These are phyloP conservation scores for Hypoxylon sp. DNA, from an alignment of 2,329 filamentous ascomycete genomes.

Conservation along the genomic window DNA sequence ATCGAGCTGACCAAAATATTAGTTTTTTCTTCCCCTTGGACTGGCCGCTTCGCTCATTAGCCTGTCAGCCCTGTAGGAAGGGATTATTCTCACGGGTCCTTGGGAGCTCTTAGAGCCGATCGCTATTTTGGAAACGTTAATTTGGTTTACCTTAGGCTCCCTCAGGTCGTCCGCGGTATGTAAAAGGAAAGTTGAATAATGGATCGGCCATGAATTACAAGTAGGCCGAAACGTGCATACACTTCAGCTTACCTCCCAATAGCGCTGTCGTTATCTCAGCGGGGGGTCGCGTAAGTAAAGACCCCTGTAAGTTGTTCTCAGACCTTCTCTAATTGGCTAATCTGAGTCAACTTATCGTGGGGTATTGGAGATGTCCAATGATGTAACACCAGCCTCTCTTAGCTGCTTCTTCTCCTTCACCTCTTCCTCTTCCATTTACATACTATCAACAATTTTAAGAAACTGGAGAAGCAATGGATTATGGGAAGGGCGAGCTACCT, in stretches of 20 bases:
- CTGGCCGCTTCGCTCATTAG: too few species aligned
- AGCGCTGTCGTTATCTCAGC: conserved; percentile 39
- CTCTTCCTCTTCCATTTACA: conserved; percentile 12
- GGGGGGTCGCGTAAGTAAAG: conserved; percentile 32
- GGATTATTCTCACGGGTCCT: too few species aligned
- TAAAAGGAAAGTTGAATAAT: too few species aligned
- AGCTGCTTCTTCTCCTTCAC: background rate
- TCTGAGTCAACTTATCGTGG: conserved; percentile 14
- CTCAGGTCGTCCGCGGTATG: too few species aligned
- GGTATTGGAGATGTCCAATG: conserved; percentile 18
- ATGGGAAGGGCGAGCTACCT: conserved; percentile 62
- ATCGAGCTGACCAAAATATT: too few species aligned
- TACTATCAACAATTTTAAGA: too few species aligned
- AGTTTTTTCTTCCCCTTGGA: too few species aligned
- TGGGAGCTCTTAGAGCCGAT: too few species aligned
- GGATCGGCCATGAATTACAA: background rate
- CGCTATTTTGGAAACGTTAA: too few species aligned
- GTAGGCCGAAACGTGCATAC: too few species aligned
- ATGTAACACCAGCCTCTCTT: conserved; percentile 40
- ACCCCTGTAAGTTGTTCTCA: conserved; percentile 19
- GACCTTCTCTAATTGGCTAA: conserved; percentile 39
- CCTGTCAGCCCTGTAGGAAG: too few species aligned
- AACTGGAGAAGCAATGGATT: conserved; percentile 50
- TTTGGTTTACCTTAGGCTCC: too few species aligned
- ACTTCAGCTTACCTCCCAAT: background rate